Evolutionary conservation across 78 protist species (phyloP), one percentile per base, ranked within the genome.

Genomic region (Speleostelium caveatum): DNA sequence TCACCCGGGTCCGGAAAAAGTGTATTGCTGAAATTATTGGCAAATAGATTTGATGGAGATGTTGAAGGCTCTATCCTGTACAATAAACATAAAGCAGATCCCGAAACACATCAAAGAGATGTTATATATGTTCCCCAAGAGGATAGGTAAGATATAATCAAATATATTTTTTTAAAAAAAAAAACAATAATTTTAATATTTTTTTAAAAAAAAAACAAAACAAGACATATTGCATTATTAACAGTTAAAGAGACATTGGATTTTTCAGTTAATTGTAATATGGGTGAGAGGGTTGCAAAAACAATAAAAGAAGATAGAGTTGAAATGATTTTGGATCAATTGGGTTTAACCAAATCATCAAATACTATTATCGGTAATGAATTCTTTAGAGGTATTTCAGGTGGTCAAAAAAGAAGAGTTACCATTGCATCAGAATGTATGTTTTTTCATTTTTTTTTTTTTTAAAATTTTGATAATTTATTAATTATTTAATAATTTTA

Each of bases 371-470:
- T 88, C 39, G 94, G 94, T 10, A 78, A 78, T 38, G 73, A 88
- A 39, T 73, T 73, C 21, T 75, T 88, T 35, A 21, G 94, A n/a
- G 96, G 94, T 51, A 86, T 93, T 33, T 69, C 86, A 22, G 96
- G 96, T 38, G 96, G 96, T 36, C 94, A 93, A 51, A 75, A 79
- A 49, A 59, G 89, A 26, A 65, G 96, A 35, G 96, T 93, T 22
- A 65, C 96, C 2, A 72, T 93, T 30, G 96, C 91, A 5, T 42
- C 73, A 21, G 97, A 95, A 67, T 80, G n/a, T n/a, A n/a, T n/a
- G n/a, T n/a, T n/a, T n/a, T n/a, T n/a, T n/a, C n/a, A n/a, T n/a
- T n/a, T n/a, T n/a, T n/a, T n/a, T n/a, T n/a, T n/a, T n/a, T n/a
- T n/a, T n/a, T n/a, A n/a, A n/a, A n/a, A n/a, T n/a, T n/a, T n/a